These are phyloP conservation scores for Teratosphaeria nubilosa DNA, from an alignment of 2,329 filamentous ascomycete species.

Conservation along the genomic window DNA sequence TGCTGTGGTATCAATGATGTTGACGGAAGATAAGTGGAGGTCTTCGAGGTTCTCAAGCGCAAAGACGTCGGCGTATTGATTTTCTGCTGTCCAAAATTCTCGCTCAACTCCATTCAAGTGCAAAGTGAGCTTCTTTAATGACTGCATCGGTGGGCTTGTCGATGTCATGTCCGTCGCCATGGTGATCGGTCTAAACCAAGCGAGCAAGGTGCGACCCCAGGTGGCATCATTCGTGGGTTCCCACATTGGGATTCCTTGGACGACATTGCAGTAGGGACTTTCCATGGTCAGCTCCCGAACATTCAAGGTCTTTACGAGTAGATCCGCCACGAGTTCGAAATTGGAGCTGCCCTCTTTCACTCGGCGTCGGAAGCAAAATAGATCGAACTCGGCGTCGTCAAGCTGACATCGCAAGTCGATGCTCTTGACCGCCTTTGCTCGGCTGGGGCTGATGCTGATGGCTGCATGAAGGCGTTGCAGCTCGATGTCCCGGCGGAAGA, in stretches of 20 bases:
- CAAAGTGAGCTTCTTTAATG: constrained; percentile 1
- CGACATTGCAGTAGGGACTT: constrained; percentile 3
- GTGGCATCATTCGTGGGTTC: background rate
- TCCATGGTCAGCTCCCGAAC: constrained; percentile 1
- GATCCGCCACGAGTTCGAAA: background rate
- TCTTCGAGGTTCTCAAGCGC: constrained; percentile 1
- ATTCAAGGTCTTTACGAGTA: background rate
- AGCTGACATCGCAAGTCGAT: constrained; percentile 1
- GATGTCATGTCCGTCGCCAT: background rate
- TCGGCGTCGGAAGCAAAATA: background rate
- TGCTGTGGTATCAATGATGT: background rate
- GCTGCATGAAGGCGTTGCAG: background rate
- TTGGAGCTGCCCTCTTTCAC: background rate
- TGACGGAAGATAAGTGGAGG: constrained; percentile 4
- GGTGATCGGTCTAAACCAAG: background rate
- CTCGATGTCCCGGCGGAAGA: background rate
- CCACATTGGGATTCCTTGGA: background rate
- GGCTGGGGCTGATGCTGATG: background rate
- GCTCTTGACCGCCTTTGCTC: background rate
- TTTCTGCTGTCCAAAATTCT: constrained; percentile 1
- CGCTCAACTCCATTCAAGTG: constrained; percentile 1
- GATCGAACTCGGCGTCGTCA: background rate
- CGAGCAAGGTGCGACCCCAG: background rate
- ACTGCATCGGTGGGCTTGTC: background rate
- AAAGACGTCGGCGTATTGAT: background rate